Conservation (phyloP, 2,329 filamentous ascomycete species). For the Thielaviopsis populi region DNA sequence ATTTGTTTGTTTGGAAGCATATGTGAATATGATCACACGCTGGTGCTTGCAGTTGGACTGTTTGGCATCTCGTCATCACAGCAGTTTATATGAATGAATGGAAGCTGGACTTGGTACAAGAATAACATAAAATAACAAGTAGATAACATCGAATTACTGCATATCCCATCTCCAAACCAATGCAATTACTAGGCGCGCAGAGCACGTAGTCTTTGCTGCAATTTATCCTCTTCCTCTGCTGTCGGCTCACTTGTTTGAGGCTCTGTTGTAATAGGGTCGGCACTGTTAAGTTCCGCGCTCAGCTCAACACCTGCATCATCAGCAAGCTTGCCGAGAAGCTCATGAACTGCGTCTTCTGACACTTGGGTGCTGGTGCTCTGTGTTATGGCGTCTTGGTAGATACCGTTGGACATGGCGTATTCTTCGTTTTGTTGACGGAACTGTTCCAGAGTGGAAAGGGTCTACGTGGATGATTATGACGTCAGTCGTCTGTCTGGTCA, state of each 20-base stretch:
- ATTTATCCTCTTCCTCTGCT: slow-evolving; percentile 62
- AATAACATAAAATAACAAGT: slow-evolving; percentile 1
- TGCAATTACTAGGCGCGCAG: slow-evolving; percentile 30
- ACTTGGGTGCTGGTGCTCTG: slow-evolving; percentile 59
- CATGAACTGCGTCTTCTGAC: slow-evolving; percentile 72
- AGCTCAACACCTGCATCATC: slow-evolving; percentile 80
- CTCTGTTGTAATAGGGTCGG: slow-evolving; percentile 41
- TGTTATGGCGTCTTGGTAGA: slow-evolving; percentile 75
- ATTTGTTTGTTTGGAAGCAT: background rate
- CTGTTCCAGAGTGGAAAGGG: slow-evolving; percentile 44
- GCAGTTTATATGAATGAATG: too few species aligned
- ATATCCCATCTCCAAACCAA: background rate
- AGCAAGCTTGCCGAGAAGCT: slow-evolving; percentile 69
- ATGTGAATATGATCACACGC: too few species aligned
- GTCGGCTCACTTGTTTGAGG: slow-evolving; percentile 51
- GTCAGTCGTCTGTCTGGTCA: background rate
- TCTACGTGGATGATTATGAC: slow-evolving; percentile 24
- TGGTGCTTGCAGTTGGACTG: too few species aligned
- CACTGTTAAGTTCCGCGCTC: slow-evolving; percentile 52
- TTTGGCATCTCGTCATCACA: too few species aligned
- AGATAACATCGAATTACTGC: background rate
- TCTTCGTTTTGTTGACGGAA: slow-evolving; percentile 49
- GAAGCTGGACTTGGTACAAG: background rate
- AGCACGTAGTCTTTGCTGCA: slow-evolving; percentile 46
- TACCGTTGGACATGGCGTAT: slow-evolving; percentile 50